Conservation (phyloP, 208 protist genomes). For the Wallacemonas sp. region DNA sequence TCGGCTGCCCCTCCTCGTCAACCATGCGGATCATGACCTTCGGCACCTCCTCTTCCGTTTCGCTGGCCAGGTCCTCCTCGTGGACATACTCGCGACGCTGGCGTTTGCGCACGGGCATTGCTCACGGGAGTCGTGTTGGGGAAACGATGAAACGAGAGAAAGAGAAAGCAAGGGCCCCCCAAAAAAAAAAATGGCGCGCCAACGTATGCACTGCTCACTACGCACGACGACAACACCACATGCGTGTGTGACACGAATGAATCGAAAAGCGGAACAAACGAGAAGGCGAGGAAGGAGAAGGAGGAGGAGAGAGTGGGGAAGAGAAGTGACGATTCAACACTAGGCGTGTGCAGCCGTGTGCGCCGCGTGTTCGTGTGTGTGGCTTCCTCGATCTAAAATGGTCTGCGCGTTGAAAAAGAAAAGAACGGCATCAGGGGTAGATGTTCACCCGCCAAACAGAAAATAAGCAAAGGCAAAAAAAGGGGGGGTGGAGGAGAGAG, state of each 20-base stretch:
- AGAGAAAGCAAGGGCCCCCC: background rate
- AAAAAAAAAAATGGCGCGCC: background rate
- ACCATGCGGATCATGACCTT: constrained; percentile 89
- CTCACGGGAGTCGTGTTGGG: background rate
- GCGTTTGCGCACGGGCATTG: constrained; percentile 86
- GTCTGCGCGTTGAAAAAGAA: too few species aligned
- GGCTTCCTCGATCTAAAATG: too few species aligned
- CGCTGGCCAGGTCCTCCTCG: constrained; percentile 29
- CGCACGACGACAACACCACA: background rate
- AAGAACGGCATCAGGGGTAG: too few species aligned
- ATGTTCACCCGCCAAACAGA: too few species aligned
- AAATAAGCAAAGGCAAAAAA: too few species aligned
- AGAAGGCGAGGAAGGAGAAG: too few species aligned
- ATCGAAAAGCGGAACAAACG: background rate
- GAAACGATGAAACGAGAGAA: background rate
- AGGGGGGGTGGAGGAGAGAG: background rate
- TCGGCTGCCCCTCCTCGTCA: constrained; percentile 79
- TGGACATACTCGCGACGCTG: constrained; percentile 71
- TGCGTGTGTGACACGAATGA: background rate
- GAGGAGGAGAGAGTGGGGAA: too few species aligned
- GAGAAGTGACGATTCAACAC: too few species aligned
- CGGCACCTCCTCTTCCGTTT: constrained; percentile 24
- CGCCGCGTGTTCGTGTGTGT: too few species aligned
- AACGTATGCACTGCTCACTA: background rate
- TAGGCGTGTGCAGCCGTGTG: too few species aligned